Evolutionary conservation across 495 filamentous ascomycete species (phyloP).

Genomic region (Talaromyces trachyspermus): DNA sequence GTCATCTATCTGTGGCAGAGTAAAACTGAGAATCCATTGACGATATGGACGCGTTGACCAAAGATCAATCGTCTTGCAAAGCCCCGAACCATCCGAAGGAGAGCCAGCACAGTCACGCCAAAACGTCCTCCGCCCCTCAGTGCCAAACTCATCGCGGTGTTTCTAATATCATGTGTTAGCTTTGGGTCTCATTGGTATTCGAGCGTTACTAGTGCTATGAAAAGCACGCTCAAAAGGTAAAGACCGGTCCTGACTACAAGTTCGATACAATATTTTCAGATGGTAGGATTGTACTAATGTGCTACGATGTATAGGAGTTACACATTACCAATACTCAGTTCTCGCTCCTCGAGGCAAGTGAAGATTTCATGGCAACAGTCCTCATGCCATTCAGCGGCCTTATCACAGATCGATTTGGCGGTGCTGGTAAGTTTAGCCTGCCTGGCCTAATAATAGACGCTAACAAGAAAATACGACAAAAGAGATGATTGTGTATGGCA

Average conservation of each 20-base stretch:
- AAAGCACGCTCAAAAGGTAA: slow-evolving; percentile 39
- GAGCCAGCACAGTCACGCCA: too few species aligned
- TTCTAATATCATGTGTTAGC: slow-evolving; percentile 35
- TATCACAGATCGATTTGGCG: slow-evolving; percentile 37
- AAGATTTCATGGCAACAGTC: slow-evolving; percentile 39
- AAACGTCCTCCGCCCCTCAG: slow-evolving; percentile 24
- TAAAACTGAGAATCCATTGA: too few species aligned
- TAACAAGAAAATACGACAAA: not conserved
- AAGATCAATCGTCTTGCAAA: too few species aligned
- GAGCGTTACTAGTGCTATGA: slow-evolving; percentile 38
- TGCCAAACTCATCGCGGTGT: slow-evolving; percentile 27
- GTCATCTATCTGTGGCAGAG: too few species aligned
- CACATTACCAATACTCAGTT: slow-evolving; percentile 36
- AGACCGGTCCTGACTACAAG: too few species aligned
- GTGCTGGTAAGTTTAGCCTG: slow-evolving; percentile 23
- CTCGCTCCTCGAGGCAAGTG: slow-evolving; percentile 36
- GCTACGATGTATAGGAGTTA: slow-evolving; percentile 30
- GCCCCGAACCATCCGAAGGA: not conserved
- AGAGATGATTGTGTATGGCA: slow-evolving; percentile 41
- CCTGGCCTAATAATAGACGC: not conserved
- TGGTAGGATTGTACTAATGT: too few species aligned
- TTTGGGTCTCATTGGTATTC: slow-evolving; percentile 38
- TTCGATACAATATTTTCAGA: too few species aligned
- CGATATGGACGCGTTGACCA: too few species aligned
- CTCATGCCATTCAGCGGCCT: slow-evolving; percentile 37